Evolutionary conservation across 345 rosid genomes (phyloP).

Genomic region (Sisymbrium irio): DNA sequence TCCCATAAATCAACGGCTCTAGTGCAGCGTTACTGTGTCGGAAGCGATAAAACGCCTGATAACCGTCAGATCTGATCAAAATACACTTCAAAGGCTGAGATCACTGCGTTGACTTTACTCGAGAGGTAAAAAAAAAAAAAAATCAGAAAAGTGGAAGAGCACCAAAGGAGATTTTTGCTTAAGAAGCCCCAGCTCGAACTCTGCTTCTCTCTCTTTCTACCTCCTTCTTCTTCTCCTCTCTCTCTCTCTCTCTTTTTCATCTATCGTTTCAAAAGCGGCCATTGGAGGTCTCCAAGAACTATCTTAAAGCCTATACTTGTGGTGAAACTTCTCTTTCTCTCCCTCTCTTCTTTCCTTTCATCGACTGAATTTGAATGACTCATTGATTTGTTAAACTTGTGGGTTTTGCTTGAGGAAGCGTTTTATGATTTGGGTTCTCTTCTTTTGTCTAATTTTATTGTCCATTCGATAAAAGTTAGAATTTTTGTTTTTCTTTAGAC

Average conservation of each 20-base stretch:
- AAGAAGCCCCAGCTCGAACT: conserved; percentile 12
- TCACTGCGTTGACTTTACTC: conserved; percentile 25
- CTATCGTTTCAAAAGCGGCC: conserved; percentile 24
- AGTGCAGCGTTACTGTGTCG: not conserved
- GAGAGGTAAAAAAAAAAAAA: not conserved
- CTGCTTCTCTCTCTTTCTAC: not conserved
- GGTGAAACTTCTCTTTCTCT: conserved; percentile 2
- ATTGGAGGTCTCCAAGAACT: conserved; percentile 21
- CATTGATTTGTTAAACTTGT: not conserved
- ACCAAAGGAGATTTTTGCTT: not conserved
- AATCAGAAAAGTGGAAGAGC: conserved; percentile 29
- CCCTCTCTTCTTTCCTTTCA: not conserved
- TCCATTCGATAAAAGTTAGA: not conserved
- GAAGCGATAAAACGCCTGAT: not conserved
- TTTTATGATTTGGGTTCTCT: conserved; percentile 11
- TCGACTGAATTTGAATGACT: not conserved
- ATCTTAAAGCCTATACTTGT: not conserved
- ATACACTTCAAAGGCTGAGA: conserved; percentile 21
- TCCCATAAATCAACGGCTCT: conserved; percentile 26
- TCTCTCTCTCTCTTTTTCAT: not conserved
- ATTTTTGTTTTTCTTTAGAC: not conserved
- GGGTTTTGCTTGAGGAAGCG: not conserved
- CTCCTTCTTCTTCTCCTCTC: not conserved
- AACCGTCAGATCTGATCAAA: not conserved
- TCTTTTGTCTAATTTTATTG: not conserved